Base-by-base conservation (phyloP, 768 basidiomycete genomes). In the Floccularia luteovirens region DNA sequence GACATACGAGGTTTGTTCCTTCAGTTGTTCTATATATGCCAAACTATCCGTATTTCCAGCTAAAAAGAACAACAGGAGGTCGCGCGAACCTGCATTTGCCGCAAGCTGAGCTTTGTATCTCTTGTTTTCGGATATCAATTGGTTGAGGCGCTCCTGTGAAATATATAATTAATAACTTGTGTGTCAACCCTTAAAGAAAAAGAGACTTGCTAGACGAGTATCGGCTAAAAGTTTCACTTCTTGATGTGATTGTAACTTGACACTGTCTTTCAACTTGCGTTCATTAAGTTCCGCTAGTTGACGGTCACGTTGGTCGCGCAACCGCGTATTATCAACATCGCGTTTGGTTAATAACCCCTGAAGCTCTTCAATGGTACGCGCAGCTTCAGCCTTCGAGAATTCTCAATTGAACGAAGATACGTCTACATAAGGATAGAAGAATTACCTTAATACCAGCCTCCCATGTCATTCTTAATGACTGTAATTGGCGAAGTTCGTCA, bases 81-180 rank as follows among this genome's bases (percentile, higher is more conserved):
- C 83, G 44, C 79, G 76, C 17, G 84, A 72, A 4, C 82, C 79
- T 1, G 74, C 67, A 20, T 78, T 62, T 0, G 89, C 88, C 14
- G 87, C 90, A n/a, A 93, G 63, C 22, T 75, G 74, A 12, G 82
- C 71, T 57, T 84, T 88, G 46, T 84, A 67, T 17, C 91, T 72
- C 30, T 64, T 69, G 8, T 85, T 63, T 56, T 97, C 90, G 1
- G 82, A 82, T 45, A 77, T 65, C 19, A 94, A 56, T 21, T 77
- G 74, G 10, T 56, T 55, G 31, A 97, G 79, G 27, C 91, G 82
- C 44, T 85, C 86, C 78, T 90, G 32, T 17, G 20, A 31, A 47
- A 44, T 31, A 33, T 24, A 48, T 45, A 27, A 44, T 39, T 13
- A 37, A 34, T 14, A 43, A 38, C 16, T 14, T 34, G 7, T 16